phyloP scores from a whole-genome alignment of 192 early-diverging fungal species.

The Glomus cerebriforme region DNA sequence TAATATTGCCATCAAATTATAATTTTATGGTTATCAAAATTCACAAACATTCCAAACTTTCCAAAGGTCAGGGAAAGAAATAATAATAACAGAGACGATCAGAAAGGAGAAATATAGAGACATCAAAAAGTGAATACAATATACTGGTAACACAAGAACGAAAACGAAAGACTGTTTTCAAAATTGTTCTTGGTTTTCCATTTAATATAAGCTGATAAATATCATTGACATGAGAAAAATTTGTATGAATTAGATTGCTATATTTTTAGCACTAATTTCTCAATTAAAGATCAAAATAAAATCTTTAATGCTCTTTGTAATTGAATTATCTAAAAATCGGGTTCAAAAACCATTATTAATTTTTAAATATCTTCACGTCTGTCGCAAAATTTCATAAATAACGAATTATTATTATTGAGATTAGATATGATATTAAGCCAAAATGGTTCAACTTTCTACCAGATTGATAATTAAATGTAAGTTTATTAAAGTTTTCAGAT shows the following conservation, averaged over 20 bases:
- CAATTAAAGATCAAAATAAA: not conserved
- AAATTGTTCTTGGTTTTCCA: constrained; percentile 23
- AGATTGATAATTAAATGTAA: no score
- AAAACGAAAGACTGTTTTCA: constrained; percentile 25
- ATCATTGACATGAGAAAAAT: not conserved
- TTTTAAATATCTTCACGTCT: not conserved
- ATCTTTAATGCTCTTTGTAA: constrained; percentile 18
- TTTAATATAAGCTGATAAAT: constrained; percentile 20
- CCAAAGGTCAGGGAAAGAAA: not conserved
- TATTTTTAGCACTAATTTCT: constrained; percentile 10
- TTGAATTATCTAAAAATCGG: no score
- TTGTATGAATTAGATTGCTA: no score
- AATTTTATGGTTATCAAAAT: no score
- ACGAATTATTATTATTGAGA: no score
- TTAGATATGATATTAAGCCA: no score
- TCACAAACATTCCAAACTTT: not conserved
- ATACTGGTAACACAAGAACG: not conserved
- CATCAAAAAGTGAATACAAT: not conserved
- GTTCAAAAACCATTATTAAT: not conserved
- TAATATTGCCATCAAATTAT: no score
- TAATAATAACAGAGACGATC: not conserved
- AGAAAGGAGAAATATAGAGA: not conserved
- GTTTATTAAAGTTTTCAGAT: no score
- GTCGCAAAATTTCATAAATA: no score
- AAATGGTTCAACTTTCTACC: no score